Evolutionary conservation across 1,284 basidiomycete genomes (phyloP), one percentile per base, ranked within the genome.

Genomic region (Pholiota adiposa): DNA sequence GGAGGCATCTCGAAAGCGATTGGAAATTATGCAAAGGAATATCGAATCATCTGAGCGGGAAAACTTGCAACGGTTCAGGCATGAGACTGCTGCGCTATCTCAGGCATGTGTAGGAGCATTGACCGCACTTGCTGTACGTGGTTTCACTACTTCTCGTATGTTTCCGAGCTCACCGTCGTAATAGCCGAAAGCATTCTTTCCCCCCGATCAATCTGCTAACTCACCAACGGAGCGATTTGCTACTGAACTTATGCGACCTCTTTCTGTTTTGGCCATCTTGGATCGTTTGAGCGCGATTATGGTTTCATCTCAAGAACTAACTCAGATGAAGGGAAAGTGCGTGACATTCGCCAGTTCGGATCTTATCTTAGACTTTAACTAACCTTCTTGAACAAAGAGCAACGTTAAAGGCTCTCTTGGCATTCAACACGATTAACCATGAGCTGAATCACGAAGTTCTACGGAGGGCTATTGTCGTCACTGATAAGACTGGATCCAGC

Each of bases 41-140:
- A 88, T 88, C 0, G 82, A 82, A 2, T 77, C 76, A 38, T 75
- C 70, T 3, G 69, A 73, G 12, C 79, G 79, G 8, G 81, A 87
- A 58, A 83, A 84, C 60, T 80, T 86, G 54, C 90, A 88, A 66
- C 83, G 84, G 61, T 90, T 91, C 72, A 89, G 88, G 69, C 85
- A 83, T 54, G 93, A 93, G 74, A 90, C 86, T 6, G 83, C 82
- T 59, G 71, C 86, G 57, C 77, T 93, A 58, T 96, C 93, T 3
- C 84, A 87, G 68, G 93, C 88, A 33, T 92, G 90, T 51, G 85
- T 91, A 14, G 90, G 93, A 49, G 92, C 93, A 4, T 81, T 96
- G 77, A 87, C 93, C n/a, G 86, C 92, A 6, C 83, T 97, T 62
- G 93, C 91, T 72, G 93, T 94, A 67, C 79, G 93, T 79, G 58